Base-by-base conservation (phyloP, 331 rosid genomes). In the Erythrophleum ivorense region DNA sequence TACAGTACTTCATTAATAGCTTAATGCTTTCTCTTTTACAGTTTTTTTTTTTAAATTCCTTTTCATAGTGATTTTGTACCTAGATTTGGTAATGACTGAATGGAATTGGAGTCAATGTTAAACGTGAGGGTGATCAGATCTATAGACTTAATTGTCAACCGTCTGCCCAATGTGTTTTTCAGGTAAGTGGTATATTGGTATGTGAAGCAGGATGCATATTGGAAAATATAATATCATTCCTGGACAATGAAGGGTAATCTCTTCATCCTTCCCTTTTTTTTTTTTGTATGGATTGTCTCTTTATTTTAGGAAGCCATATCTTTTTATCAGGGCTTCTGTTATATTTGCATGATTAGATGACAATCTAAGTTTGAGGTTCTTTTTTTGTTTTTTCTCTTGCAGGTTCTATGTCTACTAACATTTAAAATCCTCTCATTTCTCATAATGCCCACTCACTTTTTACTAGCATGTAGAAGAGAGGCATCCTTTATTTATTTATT, bases 151-250 rank as follows among this genome's bases (percentile, higher is more conserved):
- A 68, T 52, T 78, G 83, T 84, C 45, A 78, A 82, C 69, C 58
- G 75, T 75, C 68, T 86, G 63, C 53, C 62, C 60, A 63, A 38
- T 84, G 77, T 46, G 15, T 70, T 78, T 86, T 89, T 86, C 90
- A 95, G 98, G 97, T 93, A 82, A 95, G 98, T 82, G 99, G 99
- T 79, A 87, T 93, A 84, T 88, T 95, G 88, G 97, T 95, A 53
- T 93, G 98, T 84, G 99, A 95, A 88, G 98, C 98, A 50, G 99
- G 98, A 55, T 92, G 99, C 89, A 91, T 95, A 73, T 84, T 95
- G 94, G 99, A 95, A 88, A 95, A 91, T 85, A 71, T 95, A 87
- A 89, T 82, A 59, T 78, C 97, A 57, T 95, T 86, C 88, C 91
- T 95, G 83, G 98, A 95, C 84, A 86, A 83, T 77, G 87, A 90